Evolutionary conservation across 2,329 filamentous ascomycete species (phyloP).

Genomic region (Aspergillus amoenus): DNA sequence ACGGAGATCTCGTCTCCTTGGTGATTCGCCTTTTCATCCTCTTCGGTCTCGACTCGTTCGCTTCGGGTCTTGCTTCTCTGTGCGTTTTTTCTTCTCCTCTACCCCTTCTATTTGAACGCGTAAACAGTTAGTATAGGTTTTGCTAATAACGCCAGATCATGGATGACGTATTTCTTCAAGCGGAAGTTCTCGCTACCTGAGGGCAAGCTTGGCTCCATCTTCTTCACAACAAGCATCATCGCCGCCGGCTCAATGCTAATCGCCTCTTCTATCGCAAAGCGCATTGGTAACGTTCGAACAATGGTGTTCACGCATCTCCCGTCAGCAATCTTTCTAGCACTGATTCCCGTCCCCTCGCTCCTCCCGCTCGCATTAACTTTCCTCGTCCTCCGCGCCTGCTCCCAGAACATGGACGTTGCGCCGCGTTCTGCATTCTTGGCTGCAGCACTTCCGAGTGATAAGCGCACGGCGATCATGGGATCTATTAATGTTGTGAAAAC

Average conservation of each 20-base stretch:
- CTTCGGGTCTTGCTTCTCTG: conserved; percentile 67
- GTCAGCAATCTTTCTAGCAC: conserved; percentile 62
- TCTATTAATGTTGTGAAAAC: conserved; percentile 70
- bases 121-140: background rate
- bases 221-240: conserved; percentile 49
- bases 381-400: conserved; percentile 61
- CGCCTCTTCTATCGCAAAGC: conserved; percentile 65
- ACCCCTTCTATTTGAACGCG: conserved; percentile 21
- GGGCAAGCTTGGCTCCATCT: conserved; percentile 54
- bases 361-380: conserved; percentile 58
- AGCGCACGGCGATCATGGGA: conserved; percentile 72
- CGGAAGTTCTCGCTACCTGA: conserved; percentile 55
- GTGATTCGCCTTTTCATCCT: conserved; percentile 60
- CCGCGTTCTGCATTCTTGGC: conserved; percentile 70
- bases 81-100: conserved; percentile 40
- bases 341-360: conserved; percentile 60
- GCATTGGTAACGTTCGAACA: conserved; percentile 61
- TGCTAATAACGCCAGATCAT: conserved; percentile 34
- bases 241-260: conserved; percentile 45
- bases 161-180: conserved; percentile 59
- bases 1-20: conserved; percentile 42
- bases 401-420: conserved; percentile 68
- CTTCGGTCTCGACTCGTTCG: conserved; percentile 68
- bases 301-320: conserved; percentile 77
- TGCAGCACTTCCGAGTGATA: conserved; percentile 60